phyloP scores from a whole-genome alignment of 352 stramenopile genomes.

The Aphanomyces invadans region DNA sequence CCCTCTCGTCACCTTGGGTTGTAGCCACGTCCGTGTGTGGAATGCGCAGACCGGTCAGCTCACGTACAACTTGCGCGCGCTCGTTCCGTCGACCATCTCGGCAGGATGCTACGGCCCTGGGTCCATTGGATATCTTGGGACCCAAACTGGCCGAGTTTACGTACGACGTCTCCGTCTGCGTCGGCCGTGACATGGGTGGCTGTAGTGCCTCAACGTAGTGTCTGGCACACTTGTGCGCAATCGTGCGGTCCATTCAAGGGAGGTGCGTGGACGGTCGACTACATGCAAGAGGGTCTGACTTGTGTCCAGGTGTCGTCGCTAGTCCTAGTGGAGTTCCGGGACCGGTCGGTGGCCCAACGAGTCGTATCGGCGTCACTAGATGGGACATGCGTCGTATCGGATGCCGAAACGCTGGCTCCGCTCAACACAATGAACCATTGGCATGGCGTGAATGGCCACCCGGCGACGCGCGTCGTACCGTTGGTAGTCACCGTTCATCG shows the following conservation, averaged over 20 bases:
- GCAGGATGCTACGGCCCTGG: conserved; percentile 2
- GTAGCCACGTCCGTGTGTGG: conserved; percentile 18
- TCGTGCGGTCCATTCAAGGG: not conserved
- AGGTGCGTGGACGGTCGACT: not conserved
- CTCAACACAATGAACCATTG: conserved; percentile 17
- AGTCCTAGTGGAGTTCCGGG: not conserved
- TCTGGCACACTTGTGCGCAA: not conserved
- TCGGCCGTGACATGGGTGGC: not conserved
- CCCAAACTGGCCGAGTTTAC: not conserved
- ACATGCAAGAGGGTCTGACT: too few relatives aligned
- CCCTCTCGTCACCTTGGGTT: not conserved
- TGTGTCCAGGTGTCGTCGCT: conserved; percentile 12
- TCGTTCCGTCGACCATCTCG: conserved; percentile 3
- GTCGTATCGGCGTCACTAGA: conserved; percentile 13
- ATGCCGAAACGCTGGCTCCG: not conserved
- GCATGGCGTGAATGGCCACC: conserved; percentile 17
- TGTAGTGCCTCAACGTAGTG: conserved; percentile 14
- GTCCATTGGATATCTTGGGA: not conserved
- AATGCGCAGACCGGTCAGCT: conserved; percentile 17
- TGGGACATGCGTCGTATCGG: conserved; percentile 14
- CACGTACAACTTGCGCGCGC: conserved; percentile 6
- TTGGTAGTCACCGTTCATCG: too few relatives aligned
- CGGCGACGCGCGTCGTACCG: conserved; percentile 4
- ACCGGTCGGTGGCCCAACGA: not conserved
- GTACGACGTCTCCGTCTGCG: not conserved